Evolutionary conservation across 768 basidiomycete genomes (phyloP).

Genomic region (Obba rivulosa): DNA sequence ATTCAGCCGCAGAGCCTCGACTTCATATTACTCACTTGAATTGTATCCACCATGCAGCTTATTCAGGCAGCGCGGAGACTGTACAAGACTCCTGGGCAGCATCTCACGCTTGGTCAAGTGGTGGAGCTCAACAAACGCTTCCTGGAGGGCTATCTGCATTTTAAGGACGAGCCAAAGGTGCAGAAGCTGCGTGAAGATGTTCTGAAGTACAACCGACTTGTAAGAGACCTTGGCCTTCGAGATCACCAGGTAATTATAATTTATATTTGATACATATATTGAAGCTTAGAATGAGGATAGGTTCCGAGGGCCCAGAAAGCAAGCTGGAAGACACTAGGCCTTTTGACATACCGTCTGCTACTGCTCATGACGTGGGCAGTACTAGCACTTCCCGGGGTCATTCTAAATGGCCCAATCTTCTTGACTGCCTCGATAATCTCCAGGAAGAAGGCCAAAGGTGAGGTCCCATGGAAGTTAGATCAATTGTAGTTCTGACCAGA

Average conservation of each 20-base stretch:
- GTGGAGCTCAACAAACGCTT: conserved; percentile 92
- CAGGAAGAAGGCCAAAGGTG: conserved; percentile 85
- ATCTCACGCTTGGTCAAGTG: conserved; percentile 90
- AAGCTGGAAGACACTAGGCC: conserved; percentile 78
- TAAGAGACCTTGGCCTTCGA: conserved; percentile 85
- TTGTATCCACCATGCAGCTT: conserved; percentile 43
- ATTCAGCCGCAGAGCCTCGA: background rate
- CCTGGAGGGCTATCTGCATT: conserved; percentile 87
- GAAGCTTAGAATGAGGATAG: conserved; percentile 30
- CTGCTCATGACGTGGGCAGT: conserved; percentile 78
- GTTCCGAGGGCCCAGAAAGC: conserved; percentile 86
- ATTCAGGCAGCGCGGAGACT: conserved; percentile 93
- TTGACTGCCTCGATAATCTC: conserved; percentile 85
- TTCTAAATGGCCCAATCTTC: conserved; percentile 92
- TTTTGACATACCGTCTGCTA: conserved; percentile 76
- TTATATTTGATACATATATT: no score
- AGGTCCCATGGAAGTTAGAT: background rate
- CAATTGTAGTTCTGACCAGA: background rate
- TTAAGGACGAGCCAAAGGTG: conserved; percentile 88
- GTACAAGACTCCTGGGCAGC: conserved; percentile 92
- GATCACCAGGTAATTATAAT: conserved; percentile 76
- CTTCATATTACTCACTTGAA: background rate
- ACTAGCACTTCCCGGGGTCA: conserved; percentile 84
- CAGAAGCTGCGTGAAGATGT: conserved; percentile 77
- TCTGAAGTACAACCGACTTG: conserved; percentile 81